phyloP scores from a whole-genome alignment of 495 filamentous ascomycete species.

The Aspergillus haitiensis region DNA sequence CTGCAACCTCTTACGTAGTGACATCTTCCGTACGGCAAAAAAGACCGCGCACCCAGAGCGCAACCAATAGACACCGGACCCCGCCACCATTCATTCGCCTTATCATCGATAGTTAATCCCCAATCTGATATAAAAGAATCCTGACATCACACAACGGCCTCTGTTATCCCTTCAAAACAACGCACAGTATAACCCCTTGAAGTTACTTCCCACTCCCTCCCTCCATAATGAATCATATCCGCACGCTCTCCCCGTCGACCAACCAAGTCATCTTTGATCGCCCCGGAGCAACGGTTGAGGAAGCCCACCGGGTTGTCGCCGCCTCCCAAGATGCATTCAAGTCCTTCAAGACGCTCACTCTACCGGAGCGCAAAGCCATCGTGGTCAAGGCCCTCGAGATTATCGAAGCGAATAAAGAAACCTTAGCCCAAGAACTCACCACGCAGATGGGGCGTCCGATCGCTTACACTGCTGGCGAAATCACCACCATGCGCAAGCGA shows the following conservation, averaged over 20 bases:
- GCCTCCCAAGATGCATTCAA: constrained; percentile 71
- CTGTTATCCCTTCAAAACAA: no score
- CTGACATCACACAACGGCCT: no score
- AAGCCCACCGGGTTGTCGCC: constrained; percentile 64
- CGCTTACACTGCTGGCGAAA: constrained; percentile 76
- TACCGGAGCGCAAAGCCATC: constrained; percentile 72
- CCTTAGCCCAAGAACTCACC: constrained; percentile 76
- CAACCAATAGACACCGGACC: not conserved
- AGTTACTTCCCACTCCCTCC: not conserved
- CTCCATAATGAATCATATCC: constrained; percentile 80
- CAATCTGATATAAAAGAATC: no score
- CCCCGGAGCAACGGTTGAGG: constrained; percentile 65
- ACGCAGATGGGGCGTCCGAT: constrained; percentile 95
- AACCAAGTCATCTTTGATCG: constrained; percentile 80
- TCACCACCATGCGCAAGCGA: constrained; percentile 78
- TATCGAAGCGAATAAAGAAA: constrained; percentile 68
- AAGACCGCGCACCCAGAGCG: not conserved
- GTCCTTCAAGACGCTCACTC: constrained; percentile 60
- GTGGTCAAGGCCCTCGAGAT: constrained; percentile 74
- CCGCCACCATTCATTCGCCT: not conserved
- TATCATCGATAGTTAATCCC: not conserved
- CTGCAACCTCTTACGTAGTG: not conserved
- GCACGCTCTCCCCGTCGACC: constrained; percentile 85
- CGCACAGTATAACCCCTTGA: not conserved
- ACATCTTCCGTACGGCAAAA: not conserved